These are phyloP conservation scores for Lantana camara DNA, from an alignment of 257 asterid species.

Conservation along the genomic window DNA sequence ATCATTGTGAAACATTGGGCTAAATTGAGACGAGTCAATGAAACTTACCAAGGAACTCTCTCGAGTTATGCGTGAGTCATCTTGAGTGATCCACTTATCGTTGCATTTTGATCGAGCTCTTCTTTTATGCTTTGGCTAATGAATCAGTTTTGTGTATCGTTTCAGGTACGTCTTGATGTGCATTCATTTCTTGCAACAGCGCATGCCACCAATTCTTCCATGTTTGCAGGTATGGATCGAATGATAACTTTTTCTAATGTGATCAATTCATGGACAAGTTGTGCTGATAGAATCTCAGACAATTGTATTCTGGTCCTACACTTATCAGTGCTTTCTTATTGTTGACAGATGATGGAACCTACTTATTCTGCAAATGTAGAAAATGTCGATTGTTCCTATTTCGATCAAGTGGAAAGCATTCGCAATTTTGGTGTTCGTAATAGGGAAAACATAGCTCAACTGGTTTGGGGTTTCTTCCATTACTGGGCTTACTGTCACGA, in stretches of 20 bases:
- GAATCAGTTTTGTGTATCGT: slow-evolving; percentile 13
- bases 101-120: slow-evolving; percentile 3
- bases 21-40: slow-evolving; percentile 64
- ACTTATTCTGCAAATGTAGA: slow-evolving; percentile 50
- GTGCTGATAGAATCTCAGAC: too few species aligned
- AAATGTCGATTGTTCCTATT: slow-evolving; percentile 52
- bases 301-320: too few species aligned
- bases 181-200: slow-evolving; percentile 72
- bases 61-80: slow-evolving; percentile 76
- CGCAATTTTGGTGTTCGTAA: slow-evolving; percentile 52
- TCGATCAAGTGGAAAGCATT: slow-evolving; percentile 60
- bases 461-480: slow-evolving; percentile 64
- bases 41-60: slow-evolving; percentile 71
- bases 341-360: slow-evolving; percentile 48
- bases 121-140: slow-evolving; percentile 13
- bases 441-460: slow-evolving; percentile 46
- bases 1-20: slow-evolving; percentile 82
- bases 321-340: background rate
- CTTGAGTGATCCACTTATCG: background rate
- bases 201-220: slow-evolving; percentile 72
- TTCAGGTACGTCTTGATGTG: slow-evolving; percentile 77
- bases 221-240: slow-evolving; percentile 68
- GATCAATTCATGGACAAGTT: too few species aligned
- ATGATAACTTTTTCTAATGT: background rate
- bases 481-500: slow-evolving; percentile 77